These are phyloP conservation scores for Persicaria tinctoria DNA, from an alignment of 148 eudicot species.

Conservation along the genomic window DNA sequence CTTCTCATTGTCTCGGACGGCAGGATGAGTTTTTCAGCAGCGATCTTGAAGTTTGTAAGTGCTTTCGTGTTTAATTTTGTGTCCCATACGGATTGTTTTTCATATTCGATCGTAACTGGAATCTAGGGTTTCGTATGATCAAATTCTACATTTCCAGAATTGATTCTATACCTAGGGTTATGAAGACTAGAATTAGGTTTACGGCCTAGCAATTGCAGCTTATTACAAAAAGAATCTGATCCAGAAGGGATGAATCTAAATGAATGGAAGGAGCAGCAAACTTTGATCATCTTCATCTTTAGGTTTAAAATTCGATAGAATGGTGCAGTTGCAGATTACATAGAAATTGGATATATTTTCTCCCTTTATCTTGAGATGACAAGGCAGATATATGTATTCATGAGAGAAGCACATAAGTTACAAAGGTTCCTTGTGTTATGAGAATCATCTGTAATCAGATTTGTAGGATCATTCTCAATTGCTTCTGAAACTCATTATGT, in stretches of 20 bases:
- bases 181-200: not conserved
- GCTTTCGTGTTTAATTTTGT: not conserved
- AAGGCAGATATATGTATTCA: not conserved
- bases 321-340: not conserved
- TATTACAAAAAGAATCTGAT: not conserved
- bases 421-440: not conserved
- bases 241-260: not conserved
- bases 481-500: not conserved
- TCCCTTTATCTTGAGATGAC: not conserved
- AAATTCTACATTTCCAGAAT: not conserved
- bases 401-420: not conserved
- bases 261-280: not conserved
- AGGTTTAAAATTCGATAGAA: not conserved
- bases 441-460: not conserved
- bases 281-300: not conserved
- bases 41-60: conserved; percentile 12
- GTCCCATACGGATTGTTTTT: not conserved
- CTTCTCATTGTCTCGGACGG: conserved; percentile 11
- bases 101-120: not conserved
- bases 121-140: conserved; percentile 1
- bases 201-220: not conserved
- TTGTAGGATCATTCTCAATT: not conserved
- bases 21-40: conserved; percentile 12
- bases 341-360: not conserved
- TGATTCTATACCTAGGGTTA: not conserved